Evolutionary conservation across 331 rosid genomes (phyloP).

Genomic region (Spiraea crenata): DNA sequence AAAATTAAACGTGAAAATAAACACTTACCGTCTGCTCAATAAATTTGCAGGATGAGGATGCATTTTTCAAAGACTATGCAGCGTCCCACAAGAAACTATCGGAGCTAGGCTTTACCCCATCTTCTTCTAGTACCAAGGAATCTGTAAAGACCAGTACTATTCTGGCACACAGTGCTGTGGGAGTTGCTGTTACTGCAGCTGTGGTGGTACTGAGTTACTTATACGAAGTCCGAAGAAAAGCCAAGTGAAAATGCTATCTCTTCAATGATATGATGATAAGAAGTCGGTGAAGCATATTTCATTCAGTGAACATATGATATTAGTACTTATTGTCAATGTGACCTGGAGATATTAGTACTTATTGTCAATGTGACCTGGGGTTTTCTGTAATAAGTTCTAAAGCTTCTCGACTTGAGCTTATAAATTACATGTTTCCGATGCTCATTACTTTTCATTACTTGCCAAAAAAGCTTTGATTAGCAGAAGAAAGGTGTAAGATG

Average conservation of each 20-base stretch:
- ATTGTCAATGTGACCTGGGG: not conserved
- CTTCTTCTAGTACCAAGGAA: conserved; percentile 8
- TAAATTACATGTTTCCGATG: conserved; percentile 2
- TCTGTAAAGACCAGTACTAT: conserved; percentile 14
- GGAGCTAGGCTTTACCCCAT: conserved; percentile 61
- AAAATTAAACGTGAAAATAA: not conserved
- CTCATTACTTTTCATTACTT: not conserved
- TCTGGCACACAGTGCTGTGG: conserved; percentile 33
- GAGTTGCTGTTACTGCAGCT: conserved; percentile 45
- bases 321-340: not conserved
- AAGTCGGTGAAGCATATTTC: not conserved
- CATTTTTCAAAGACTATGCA: conserved; percentile 66
- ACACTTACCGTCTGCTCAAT: not conserved
- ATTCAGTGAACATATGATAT: not conserved
- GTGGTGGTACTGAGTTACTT: conserved; percentile 41
- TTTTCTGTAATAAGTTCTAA: conserved; percentile 12
- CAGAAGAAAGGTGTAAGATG: not conserved
- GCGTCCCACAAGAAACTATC: conserved; percentile 84
- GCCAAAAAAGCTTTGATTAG: not conserved
- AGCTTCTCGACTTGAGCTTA: not conserved
- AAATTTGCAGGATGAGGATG: conserved; percentile 64
- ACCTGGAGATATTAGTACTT: not conserved
- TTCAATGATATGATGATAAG: not conserved
- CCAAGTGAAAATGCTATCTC: conserved; percentile 6
- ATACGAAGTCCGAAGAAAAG: conserved; percentile 28